Percentiles rank a stretch among this genome's conserved stretches.
Conservation (phyloP, 129 eudicot genomes). For the Silybum marianum region DNA sequence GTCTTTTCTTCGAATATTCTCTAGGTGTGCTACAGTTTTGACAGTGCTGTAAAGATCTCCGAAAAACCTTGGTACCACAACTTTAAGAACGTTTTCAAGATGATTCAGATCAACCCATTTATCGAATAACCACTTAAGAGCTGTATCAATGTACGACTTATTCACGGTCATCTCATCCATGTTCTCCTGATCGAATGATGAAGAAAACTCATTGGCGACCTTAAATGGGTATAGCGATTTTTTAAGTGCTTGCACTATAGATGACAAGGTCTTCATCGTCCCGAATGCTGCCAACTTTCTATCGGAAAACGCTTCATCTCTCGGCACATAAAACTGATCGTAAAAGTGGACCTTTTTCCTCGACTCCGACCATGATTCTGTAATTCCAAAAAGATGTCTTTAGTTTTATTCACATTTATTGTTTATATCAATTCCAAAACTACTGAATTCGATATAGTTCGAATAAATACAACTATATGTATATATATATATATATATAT, state of each 20-base stretch:
- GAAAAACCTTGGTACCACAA: slow-evolving; percentile 43
- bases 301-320: slow-evolving; percentile 77
- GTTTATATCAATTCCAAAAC: too few relatives aligned
- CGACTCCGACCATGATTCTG: slow-evolving; percentile 61
- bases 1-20: slow-evolving; percentile 34
- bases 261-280: slow-evolving; percentile 46
- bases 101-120: slow-evolving; percentile 41
- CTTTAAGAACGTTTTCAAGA: background rate
- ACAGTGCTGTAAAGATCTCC: slow-evolving; percentile 8
- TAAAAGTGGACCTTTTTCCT: slow-evolving; percentile 24
- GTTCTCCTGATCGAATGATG: slow-evolving; percentile 42
- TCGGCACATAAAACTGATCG: slow-evolving; percentile 53
- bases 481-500: background rate
- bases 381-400: background rate
- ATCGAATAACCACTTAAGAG: slow-evolving; percentile 41
- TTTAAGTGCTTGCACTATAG: slow-evolving; percentile 45
- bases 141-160: slow-evolving; percentile 32
- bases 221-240: slow-evolving; percentile 35
- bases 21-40: slow-evolving; percentile 33
- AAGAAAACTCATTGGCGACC: slow-evolving; percentile 37
- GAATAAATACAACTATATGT: background rate
- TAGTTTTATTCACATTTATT: too few relatives aligned
- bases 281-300: slow-evolving; percentile 50
- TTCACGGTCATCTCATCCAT: slow-evolving; percentile 51
- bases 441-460: background rate